A percentile compares a stretch with the other conserved stretches of the same genome.
Conservation (phyloP, 140 eudicot genomes). For the Stevia rebaudiana region DNA sequence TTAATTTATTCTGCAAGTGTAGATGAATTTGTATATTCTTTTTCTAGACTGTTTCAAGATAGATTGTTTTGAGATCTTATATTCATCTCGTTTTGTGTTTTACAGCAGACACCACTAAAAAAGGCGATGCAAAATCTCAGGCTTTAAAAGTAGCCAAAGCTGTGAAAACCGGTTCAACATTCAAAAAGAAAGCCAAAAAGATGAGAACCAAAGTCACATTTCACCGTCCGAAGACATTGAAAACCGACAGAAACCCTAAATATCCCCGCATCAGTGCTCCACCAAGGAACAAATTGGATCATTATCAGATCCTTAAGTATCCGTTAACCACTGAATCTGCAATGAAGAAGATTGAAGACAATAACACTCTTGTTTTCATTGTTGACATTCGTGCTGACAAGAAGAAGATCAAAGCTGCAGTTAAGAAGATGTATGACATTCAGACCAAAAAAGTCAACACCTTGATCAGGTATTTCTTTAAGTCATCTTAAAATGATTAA, state of each 20-base stretch:
- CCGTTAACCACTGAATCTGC: constrained; percentile 81
- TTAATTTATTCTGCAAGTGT: not conserved
- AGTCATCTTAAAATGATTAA: not conserved
- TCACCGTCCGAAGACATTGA: constrained; percentile 67
- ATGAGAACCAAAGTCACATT: constrained; percentile 66
- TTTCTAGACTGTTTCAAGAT: not conserved
- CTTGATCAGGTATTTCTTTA: constrained; percentile 52
- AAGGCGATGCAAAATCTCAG: constrained; percentile 55
- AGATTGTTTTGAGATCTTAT: not conserved
- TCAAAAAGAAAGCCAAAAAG: constrained; percentile 64
- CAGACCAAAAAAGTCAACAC: constrained; percentile 90
- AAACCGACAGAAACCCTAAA: constrained; percentile 66
- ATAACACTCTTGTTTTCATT: constrained; percentile 78
- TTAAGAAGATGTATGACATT: constrained; percentile 86
- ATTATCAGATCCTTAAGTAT: constrained; percentile 66
- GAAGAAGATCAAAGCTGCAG: constrained; percentile 85
- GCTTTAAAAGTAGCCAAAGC: constrained; percentile 60
- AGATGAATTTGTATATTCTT: not conserved
- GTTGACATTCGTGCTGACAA: constrained; percentile 89
- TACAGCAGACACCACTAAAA: constrained; percentile 37
- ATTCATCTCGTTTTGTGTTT: not conserved
- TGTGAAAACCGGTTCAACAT: constrained; percentile 48
- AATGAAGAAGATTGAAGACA: constrained; percentile 83
- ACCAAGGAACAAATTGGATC: constrained; percentile 70
- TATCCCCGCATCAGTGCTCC: constrained; percentile 79